Percentiles rank a stretch among this genome's conserved stretches.
These are phyloP conservation scores for Nicotiana attenuata DNA, from an alignment of 257 asterid species.

Conservation along the genomic window DNA sequence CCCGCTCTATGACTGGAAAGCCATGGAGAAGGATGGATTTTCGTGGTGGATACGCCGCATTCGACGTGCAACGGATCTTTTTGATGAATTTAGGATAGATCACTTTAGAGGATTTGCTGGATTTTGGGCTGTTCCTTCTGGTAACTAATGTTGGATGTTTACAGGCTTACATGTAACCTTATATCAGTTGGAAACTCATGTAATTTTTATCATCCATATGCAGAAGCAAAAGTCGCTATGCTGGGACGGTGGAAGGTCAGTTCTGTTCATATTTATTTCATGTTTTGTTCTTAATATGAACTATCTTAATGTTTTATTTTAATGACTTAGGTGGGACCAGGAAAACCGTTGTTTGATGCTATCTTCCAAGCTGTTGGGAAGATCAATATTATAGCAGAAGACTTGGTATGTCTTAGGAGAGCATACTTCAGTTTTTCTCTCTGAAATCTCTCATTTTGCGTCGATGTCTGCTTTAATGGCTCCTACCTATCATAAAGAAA, in stretches of 20 bases:
- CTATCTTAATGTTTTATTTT: constrained; percentile 27
- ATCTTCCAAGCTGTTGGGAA: constrained; percentile 70
- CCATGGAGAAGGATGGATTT: constrained; percentile 85
- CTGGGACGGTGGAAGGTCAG: constrained; percentile 93
- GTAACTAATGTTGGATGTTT: constrained; percentile 35
- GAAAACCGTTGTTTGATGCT: constrained; percentile 77
- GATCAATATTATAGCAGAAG: constrained; percentile 90
- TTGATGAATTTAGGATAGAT: constrained; percentile 93
- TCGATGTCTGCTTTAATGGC: neutral
- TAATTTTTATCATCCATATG: constrained; percentile 13
- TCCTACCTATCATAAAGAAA: neutral
- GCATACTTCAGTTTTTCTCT: neutral
- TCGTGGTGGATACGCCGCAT: constrained; percentile 91
- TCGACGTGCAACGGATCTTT: constrained; percentile 77
- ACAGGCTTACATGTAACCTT: constrained; percentile 11
- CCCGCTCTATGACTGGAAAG: constrained; percentile 95
- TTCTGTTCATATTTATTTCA: constrained; percentile 13
- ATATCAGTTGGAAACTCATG: neutral
- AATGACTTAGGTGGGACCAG: constrained; percentile 87
- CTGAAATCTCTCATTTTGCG: neutral
- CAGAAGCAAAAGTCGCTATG: constrained; percentile 87
- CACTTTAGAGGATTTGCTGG: constrained; percentile 99
- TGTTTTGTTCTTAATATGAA: constrained; percentile 15
- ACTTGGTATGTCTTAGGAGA: constrained; percentile 57
- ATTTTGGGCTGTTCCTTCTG: constrained; percentile 98